A percentile compares a stretch with the other conserved stretches of the same genome.
These are phyloP conservation scores for Luzula sylvatica DNA, from an alignment of 176 grass and related monocot genomes.

Conservation along the genomic window DNA sequence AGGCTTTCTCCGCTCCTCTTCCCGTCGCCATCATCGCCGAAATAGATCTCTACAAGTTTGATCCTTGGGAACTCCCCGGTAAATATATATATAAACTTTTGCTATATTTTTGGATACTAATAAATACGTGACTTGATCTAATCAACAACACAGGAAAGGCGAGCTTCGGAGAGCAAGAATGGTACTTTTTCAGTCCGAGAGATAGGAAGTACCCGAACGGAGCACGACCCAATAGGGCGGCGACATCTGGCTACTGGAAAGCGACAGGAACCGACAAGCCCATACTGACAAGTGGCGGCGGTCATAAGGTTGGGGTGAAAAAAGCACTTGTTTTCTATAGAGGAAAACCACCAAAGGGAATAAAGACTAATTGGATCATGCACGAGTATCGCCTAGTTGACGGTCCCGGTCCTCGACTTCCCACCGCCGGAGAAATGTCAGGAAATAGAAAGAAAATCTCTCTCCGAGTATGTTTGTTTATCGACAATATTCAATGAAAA, in stretches of 20 bases:
- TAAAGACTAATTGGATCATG: constrained; percentile 61
- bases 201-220: constrained; percentile 96
- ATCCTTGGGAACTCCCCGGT: constrained; percentile 94
- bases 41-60: constrained; percentile 90
- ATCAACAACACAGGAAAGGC: constrained; percentile 51
- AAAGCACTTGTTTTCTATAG: constrained; percentile 94
- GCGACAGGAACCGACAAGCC: constrained; percentile 92
- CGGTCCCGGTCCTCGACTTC: constrained; percentile 2
- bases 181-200: constrained; percentile 97
- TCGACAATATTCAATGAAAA: neutral
- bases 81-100: neutral
- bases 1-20: constrained; percentile 47
- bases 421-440: neutral
- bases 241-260: constrained; percentile 95
- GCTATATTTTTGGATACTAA: neutral
- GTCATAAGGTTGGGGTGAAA: constrained; percentile 77
- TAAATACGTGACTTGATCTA: neutral
- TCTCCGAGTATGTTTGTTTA: constrained; percentile 51
- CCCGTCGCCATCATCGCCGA: constrained; percentile 90
- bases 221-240: constrained; percentile 66
- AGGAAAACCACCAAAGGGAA: constrained; percentile 53
- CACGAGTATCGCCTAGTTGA: constrained; percentile 37
- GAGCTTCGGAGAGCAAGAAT: constrained; percentile 74
- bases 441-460: constrained; percentile 30
- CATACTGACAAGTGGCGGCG: constrained; percentile 32